Percentiles rank a stretch among this genome's conserved stretches.
phyloP scores from a whole-genome alignment of 805 yeast species.

The Clavispora carvajalis region DNA sequence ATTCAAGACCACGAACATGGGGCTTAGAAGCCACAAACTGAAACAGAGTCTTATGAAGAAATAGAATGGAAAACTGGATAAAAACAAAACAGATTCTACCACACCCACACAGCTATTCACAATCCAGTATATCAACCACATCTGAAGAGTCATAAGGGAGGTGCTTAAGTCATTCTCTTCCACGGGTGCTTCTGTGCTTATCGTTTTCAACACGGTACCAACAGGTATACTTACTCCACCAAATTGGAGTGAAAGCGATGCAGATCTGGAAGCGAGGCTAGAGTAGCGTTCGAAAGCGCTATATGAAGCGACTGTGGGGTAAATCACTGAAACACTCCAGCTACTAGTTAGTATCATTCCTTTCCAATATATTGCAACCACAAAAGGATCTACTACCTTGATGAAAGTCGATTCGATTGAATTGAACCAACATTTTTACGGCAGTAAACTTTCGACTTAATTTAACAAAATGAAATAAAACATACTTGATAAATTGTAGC shows the following conservation, averaged over 20 bases:
- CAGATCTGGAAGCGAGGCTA: constrained; percentile 21
- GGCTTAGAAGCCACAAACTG: constrained; percentile 41
- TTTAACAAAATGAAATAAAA: neutral
- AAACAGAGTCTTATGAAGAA: constrained; percentile 51
- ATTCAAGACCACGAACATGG: too few species aligned
- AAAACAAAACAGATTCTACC: constrained; percentile 38
- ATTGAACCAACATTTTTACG: too few species aligned
- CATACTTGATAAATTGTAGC: constrained; percentile 4
- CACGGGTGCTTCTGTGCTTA: constrained; percentile 14
- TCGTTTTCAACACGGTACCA: constrained; percentile 27
- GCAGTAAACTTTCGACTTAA: too few species aligned
- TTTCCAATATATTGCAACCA: neutral
- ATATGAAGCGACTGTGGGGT: constrained; percentile 60
- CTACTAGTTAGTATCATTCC: constrained; percentile 9
- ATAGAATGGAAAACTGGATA: constrained; percentile 27
- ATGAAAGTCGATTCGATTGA: too few species aligned
- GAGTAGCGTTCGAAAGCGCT: constrained; percentile 46
- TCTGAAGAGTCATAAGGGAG: constrained; percentile 26
- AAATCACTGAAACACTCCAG: constrained; percentile 37
- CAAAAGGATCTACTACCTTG: too few species aligned
- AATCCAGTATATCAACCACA: constrained; percentile 59
- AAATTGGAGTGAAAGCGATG: constrained; percentile 28
- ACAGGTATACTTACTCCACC: constrained; percentile 38
- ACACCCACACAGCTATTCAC: constrained; percentile 42
- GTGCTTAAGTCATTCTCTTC: constrained; percentile 17